phyloP scores from a whole-genome alignment of 495 filamentous ascomycete species.

The Penicillium canariense region DNA sequence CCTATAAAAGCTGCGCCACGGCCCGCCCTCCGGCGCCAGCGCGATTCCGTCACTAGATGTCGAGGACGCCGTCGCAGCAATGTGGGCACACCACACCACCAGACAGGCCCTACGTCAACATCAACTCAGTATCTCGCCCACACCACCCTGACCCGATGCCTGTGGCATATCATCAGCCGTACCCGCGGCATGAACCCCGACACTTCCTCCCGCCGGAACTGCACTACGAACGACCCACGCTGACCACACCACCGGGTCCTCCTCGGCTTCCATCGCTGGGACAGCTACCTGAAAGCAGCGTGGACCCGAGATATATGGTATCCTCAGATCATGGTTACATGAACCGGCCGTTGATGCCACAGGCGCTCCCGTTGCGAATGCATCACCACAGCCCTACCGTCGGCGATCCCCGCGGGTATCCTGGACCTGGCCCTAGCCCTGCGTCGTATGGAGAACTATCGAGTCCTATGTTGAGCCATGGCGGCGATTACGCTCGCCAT shows the following conservation, averaged over 20 bases:
- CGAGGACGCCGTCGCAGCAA: constrained; percentile 26
- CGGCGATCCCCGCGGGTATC: constrained; percentile 19
- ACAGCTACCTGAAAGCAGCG: constrained; percentile 13
- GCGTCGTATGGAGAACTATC: constrained; percentile 24
- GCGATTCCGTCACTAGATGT: constrained; percentile 21
- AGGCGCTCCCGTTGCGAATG: constrained; percentile 20
- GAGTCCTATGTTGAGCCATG: constrained; percentile 20
- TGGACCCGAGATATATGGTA: constrained; percentile 28
- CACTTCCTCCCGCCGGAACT: constrained; percentile 13
- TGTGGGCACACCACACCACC: constrained; percentile 20
- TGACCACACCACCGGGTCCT: constrained; percentile 11
- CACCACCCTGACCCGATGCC: constrained; percentile 12
- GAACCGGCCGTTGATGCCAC: constrained; percentile 21
- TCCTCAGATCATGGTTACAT: constrained; percentile 23
- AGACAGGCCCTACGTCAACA: constrained; percentile 16
- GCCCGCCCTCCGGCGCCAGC: constrained; percentile 12
- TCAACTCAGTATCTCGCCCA: constrained; percentile 9
- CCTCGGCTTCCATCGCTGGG: constrained; percentile 20
- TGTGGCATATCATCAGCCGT: constrained; percentile 18
- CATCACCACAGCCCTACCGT: constrained; percentile 10
- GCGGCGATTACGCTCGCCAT: constrained; percentile 29
- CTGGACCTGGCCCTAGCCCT: constrained; percentile 13
- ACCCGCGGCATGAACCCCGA: constrained; percentile 23
- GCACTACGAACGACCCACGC: constrained; percentile 21
- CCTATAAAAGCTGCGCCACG: constrained; percentile 16